Evolutionary conservation across 2,329 filamentous ascomycete genomes (phyloP), one percentile per base, ranked within the genome.

Genomic region (Davidsoniella australis): DNA sequence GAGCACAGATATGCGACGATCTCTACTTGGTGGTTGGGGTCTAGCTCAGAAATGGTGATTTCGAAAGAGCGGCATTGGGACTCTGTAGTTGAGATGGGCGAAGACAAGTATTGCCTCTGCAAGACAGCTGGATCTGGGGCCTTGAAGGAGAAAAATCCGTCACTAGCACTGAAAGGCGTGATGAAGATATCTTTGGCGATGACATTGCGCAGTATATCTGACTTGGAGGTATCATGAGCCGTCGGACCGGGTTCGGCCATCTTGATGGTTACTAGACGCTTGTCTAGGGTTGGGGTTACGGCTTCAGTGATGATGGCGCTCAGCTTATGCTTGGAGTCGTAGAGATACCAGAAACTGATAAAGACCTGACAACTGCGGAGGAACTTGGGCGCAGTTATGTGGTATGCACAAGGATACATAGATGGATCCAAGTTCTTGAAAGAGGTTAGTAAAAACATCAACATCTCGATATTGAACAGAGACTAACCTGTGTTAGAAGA

Each of bases 271-370:
- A 84, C 20, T 61, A 80, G 72, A 8, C 79, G 72, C 46, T 79
- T 69, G 61, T 87, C 82, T 45, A 75, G 80, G 58, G 85, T 86
- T 0, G 80, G 84, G 56, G 86, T 86, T 62, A 84, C 85, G 42
- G 86, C 79, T 60, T 88, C 82, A 1, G 84, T 59, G 1, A 88
- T 68, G 63, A 85, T 76, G 49, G 76, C 77, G 20, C 68, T 71
- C 12, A 87, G 66, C 5, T 69, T 62, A 51, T 71, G 71, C 7
- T 73, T 62, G 0, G 62, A 55, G 10, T 76, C 72, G 59, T 88
- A 87, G 2, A 88, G 69, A 55, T 86, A 85, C 80, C 82, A 88
- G 57, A 87, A 83, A 0, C 81, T 86, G 2, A 82, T 78, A 0
- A 81, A 81, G 56, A 85, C 87, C 63, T 84, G 85, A 18, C 75